These are phyloP conservation scores for Sarcodon aspratus DNA, from an alignment of 768 basidiomycete genomes.

Conservation along the genomic window DNA sequence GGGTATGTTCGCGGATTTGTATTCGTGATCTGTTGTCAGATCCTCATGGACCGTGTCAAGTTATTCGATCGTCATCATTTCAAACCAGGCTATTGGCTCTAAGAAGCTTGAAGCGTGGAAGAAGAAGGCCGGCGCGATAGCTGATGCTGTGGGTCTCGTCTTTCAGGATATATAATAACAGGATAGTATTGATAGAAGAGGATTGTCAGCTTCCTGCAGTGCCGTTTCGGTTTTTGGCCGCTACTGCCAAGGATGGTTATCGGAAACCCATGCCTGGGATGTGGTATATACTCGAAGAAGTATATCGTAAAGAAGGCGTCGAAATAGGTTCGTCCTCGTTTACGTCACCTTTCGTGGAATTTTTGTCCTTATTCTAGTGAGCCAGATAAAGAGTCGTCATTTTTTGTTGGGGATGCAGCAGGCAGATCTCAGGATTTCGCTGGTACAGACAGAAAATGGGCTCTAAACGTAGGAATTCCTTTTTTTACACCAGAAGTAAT, in stretches of 20 bases:
- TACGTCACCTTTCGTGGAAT: not conserved
- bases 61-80: conserved; percentile 63
- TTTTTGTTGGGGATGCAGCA: conserved; percentile 87
- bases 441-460: conserved; percentile 79
- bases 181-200: not conserved
- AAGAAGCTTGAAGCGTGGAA: conserved; percentile 54
- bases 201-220: conserved; percentile 47
- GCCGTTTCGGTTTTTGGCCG: conserved; percentile 74
- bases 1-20: conserved; percentile 34
- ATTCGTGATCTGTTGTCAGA: not conserved
- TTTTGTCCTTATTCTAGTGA: not conserved
- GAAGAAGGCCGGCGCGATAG: conserved; percentile 61
- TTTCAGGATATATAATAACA: not conserved
- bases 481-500: conserved; percentile 85
- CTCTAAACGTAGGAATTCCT: conserved; percentile 57
- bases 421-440: conserved; percentile 71
- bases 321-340: conserved; percentile 43
- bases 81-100: conserved; percentile 61
- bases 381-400: conserved; percentile 53
- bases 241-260: conserved; percentile 60
- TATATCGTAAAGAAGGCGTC: conserved; percentile 46
- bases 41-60: conserved; percentile 20
- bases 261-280: conserved; percentile 87
- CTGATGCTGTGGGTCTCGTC: conserved; percentile 37
- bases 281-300: conserved; percentile 60